Conservation (phyloP, 2,329 filamentous ascomycete species). For the Cladosporium austrohemisphaericum region DNA sequence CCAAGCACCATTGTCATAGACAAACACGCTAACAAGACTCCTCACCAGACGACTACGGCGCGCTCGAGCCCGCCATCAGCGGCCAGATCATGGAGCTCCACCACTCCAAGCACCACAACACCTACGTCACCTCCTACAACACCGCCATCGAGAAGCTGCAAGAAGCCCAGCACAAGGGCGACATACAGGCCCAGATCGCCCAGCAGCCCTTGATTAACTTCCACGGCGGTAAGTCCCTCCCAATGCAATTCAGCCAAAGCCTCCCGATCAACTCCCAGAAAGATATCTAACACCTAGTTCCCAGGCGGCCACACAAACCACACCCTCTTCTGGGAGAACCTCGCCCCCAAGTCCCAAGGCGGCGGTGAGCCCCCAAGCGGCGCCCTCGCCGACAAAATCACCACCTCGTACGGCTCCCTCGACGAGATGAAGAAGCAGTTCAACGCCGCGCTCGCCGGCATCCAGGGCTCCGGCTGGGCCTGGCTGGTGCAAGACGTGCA, state of each 20-base stretch:
- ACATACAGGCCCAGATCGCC: constrained; percentile 53
- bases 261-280: background rate
- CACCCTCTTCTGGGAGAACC: constrained; percentile 66
- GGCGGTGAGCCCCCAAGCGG: constrained; percentile 62
- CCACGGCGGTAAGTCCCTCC: constrained; percentile 51
- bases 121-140: constrained; percentile 89
- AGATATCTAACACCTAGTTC: constrained; percentile 1
- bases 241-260: background rate
- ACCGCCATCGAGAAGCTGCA: constrained; percentile 68
- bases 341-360: constrained; percentile 63
- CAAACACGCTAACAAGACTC: background rate
- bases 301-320: constrained; percentile 63
- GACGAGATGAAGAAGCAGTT: constrained; percentile 60
- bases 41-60: constrained; percentile 82
- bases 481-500: constrained; percentile 73
- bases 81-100: constrained; percentile 96
- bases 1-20: no score
- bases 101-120: constrained; percentile 91
- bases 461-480: constrained; percentile 68
- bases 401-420: constrained; percentile 56
- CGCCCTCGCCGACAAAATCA: constrained; percentile 55
- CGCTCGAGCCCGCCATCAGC: constrained; percentile 79
- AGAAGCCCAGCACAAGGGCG: constrained; percentile 52
- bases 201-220: constrained; percentile 61
- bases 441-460: constrained; percentile 60